Percentiles rank a stretch among this genome's conserved stretches.
Evolutionary conservation across 2,329 filamentous ascomycete genomes (phyloP).

Genomic region (Epichloe glyceriae): DNA sequence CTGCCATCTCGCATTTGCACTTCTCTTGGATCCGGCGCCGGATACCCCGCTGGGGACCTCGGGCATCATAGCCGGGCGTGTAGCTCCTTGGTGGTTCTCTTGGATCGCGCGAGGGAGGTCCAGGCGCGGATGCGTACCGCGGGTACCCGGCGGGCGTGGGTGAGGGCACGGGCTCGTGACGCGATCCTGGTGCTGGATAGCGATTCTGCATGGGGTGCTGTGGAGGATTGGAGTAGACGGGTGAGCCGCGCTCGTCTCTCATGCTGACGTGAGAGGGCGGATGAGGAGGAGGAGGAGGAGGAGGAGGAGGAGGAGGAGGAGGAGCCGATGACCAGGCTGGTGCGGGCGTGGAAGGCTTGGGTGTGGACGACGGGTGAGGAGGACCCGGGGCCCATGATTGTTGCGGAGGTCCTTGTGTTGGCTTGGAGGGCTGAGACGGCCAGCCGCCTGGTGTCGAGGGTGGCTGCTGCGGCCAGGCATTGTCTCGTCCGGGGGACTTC

Average conservation of each 20-base stretch:
- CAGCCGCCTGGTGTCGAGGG: constrained; percentile 13
- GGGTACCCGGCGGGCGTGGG: constrained; percentile 27
- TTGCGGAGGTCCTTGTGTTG: constrained; percentile 20
- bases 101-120: constrained; percentile 28
- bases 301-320: constrained; percentile 23
- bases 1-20: constrained; percentile 20
- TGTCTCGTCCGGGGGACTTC: constrained; percentile 27
- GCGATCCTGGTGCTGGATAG: constrained; percentile 25
- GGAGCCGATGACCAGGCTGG: constrained; percentile 21
- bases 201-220: constrained; percentile 26
- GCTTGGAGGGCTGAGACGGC: constrained; percentile 20
- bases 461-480: constrained; percentile 19
- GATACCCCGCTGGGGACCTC: constrained; percentile 27
- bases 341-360: constrained; percentile 23
- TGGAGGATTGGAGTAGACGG: constrained; percentile 21
- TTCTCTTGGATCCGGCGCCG: constrained; percentile 20
- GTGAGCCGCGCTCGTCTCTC: constrained; percentile 25
- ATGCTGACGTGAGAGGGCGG: constrained; percentile 23
- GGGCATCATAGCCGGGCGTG: constrained; percentile 32
- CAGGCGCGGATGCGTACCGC: constrained; percentile 31
- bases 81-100: constrained; percentile 31
- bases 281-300: constrained; percentile 19
- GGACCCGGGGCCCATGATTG: constrained; percentile 18
- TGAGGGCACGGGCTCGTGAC: constrained; percentile 29
- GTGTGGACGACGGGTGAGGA: constrained; percentile 16